Conservation (phyloP, 139 green algal genomes). For the Chlorella sp. region DNA sequence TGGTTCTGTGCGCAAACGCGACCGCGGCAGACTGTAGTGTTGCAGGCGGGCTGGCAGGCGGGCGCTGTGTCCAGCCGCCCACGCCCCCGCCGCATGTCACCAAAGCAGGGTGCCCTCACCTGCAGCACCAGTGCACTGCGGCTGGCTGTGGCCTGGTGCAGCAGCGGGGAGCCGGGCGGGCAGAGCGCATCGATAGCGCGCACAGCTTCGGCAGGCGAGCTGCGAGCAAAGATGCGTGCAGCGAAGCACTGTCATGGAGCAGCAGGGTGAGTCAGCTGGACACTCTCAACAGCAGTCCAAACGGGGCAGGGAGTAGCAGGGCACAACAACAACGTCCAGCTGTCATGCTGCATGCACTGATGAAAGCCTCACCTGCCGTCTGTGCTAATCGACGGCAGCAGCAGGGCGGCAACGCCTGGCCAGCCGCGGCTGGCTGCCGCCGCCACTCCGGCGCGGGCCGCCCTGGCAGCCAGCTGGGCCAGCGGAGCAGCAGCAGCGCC, state of each 20-base stretch:
- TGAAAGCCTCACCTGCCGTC: neutral
- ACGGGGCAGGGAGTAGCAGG: neutral
- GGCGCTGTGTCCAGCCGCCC: too few relatives aligned
- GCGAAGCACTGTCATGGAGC: neutral
- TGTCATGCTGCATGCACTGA: too few relatives aligned
- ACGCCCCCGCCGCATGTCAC: too few relatives aligned
- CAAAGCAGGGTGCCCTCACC: neutral
- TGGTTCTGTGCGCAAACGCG: too few relatives aligned
- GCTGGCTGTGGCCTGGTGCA: slow-evolving; percentile 2
- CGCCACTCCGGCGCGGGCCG: neutral
- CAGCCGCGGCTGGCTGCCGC: neutral
- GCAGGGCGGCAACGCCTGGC: neutral
- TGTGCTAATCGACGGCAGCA: neutral
- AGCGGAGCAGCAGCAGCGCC: neutral
- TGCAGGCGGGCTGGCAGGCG: neutral
- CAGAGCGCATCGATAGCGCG: neutral
- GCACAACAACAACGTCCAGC: neutral
- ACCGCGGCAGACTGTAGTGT: too few relatives aligned
- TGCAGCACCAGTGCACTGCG: neutral
- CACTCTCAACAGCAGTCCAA: too few relatives aligned
- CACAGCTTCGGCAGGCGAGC: slow-evolving; percentile 14
- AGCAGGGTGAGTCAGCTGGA: neutral
- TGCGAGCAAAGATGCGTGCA: neutral
- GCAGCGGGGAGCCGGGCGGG: neutral
- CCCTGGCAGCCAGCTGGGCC: neutral